phyloP scores from a whole-genome alignment of 192 early-diverging fungal species.

The Gorgonomyces haynaldii region DNA sequence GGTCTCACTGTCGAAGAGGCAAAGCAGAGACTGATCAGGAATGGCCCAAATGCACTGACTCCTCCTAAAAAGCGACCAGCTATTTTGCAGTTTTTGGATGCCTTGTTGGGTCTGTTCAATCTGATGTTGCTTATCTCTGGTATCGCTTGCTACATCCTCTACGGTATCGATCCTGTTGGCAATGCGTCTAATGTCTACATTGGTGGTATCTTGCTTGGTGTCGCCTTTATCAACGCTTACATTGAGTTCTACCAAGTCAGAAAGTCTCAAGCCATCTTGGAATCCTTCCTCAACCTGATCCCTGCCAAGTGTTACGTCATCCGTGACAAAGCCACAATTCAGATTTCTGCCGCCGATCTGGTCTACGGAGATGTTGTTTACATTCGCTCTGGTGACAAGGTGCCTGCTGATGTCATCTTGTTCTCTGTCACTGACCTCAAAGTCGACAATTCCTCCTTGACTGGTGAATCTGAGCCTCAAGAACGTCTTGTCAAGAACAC shows the following conservation, averaged over 20 bases:
- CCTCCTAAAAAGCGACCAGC: constrained; percentile 76
- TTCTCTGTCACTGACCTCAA: constrained; percentile 76
- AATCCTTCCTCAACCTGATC: constrained; percentile 86
- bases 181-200: constrained; percentile 84
- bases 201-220: constrained; percentile 75
- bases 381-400: constrained; percentile 85
- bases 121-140: constrained; percentile 73
- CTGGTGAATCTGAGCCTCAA: constrained; percentile 92
- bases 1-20: constrained; percentile 60
- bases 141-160: constrained; percentile 68
- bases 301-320: constrained; percentile 70
- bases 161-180: constrained; percentile 57
- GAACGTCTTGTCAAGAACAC: constrained; percentile 55
- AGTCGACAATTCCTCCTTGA: constrained; percentile 94
- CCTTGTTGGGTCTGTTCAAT: constrained; percentile 75
- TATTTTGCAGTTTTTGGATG: constrained; percentile 63
- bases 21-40: constrained; percentile 42
- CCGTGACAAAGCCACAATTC: constrained; percentile 60
- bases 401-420: constrained; percentile 82
- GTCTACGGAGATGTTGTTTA: constrained; percentile 84
- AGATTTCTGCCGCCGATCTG: constrained; percentile 58
- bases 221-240: constrained; percentile 79
- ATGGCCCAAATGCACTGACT: constrained; percentile 78
- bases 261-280: constrained; percentile 79
- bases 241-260: constrained; percentile 90